Evolutionary conservation across 2,329 filamentous ascomycete genomes (phyloP), one percentile per base, ranked within the genome.

Genomic region (Pseudocercospora musae): DNA sequence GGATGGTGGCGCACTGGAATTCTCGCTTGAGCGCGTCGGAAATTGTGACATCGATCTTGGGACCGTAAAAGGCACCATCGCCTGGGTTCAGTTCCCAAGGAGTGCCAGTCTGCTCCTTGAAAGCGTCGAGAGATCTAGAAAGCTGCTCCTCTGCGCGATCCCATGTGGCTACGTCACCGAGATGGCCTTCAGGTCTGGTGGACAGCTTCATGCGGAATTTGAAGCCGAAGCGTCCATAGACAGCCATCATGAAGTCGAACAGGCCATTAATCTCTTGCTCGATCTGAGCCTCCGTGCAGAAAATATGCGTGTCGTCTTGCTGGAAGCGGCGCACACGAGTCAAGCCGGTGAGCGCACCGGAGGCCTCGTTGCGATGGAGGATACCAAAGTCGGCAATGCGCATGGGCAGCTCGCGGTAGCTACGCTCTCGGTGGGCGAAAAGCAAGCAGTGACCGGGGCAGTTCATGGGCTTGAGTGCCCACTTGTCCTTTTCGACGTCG

Each of bases 21-120:
- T 93, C 91, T 75, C 93, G 86, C 77, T 87, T 87, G 69, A 97
- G 82, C 50, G 91, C 91, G 78, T 97, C 94, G 57, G 88, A 89
- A 73, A 99, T 93, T 65, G 91, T 96, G 73, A 99, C 95, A 72
- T 99, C 95, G 71, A 98, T 96, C 85, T 99, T 99, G 57, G 95
- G 95, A 1, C 95, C 95, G 77, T 99, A 99, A 80, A 98, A 99
- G 58, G 95, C 95, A 74, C 95, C 95, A 71, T 99, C 95, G 61
- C 94, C 95, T 63, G 92, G 89, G 78, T 98, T 96, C 57, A 96
- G 82, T 76, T 91, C 89, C 95, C 95, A 99, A 66, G 87, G 82
- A 33, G 87, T 84, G 63, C 88, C 85, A 57, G 82, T 82, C 53
- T 78, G 76, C 20, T 78, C 79, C 60, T 86, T 84, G 77, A 97